Evolutionary conservation across 2,329 filamentous ascomycete genomes (phyloP), one percentile per base, ranked within the genome.

Genomic region (Catunica adiposa): DNA sequence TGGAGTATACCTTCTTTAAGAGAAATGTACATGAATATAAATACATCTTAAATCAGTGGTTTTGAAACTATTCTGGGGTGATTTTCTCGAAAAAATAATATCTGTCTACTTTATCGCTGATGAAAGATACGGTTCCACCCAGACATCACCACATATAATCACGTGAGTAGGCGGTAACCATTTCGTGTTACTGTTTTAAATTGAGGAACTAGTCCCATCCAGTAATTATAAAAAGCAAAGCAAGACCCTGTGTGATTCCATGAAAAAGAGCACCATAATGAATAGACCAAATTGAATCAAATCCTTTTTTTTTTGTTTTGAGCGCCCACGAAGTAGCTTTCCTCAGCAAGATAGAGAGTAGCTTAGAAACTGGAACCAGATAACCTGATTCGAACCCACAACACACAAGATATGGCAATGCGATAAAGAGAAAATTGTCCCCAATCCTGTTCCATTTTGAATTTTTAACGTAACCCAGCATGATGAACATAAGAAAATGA

Each of bases 231-330:
- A 46, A 46, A 54, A 54, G 8, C 53, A 54, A 54, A 54, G 53
- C 53, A 54, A 54, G 53, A 48, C 53, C 40, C 53, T 47, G 25
- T 54, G 40, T 54, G n/a, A 46, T 54, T 54, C 42, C 26, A 54
- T 54, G 40, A 54, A 54, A 54, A 47, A 47, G 38, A 54, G 38
- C 53, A 54, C 42, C 38, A 46, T 54, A 20, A 54, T 47, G 9
- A 37, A 20, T n/a, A 51, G 48, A 37, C 15, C 50, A 38, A 25
- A 50, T 48, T 55, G 42, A 38, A 22, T 44, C 2, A 40, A 50
- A 31, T 48, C 31, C 42, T 48, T 50, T 50, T 54, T 38, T 52
- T n/a, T n/a, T 53, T 38, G 9, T 50, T 51, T 57, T 57, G 20
- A 54, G 23, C 26, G 17, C 50, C 46, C 40, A 47, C 37, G 25